These are phyloP conservation scores for Flaveria sonorensis DNA, from an alignment of 129 eudicot species.

Conservation along the genomic window DNA sequence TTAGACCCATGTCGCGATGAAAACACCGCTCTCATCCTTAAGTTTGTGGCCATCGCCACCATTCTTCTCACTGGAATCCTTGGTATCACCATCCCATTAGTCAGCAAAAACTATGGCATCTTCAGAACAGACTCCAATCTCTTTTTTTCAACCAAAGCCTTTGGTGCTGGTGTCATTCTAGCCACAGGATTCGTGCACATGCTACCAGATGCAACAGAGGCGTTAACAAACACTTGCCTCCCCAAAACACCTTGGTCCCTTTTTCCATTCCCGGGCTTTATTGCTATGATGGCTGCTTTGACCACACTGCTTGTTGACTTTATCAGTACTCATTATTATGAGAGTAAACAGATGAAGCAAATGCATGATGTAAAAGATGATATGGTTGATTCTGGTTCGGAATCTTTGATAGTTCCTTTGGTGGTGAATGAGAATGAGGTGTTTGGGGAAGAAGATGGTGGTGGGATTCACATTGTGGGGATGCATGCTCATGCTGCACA, in stretches of 20 bases:
- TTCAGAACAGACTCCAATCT: constrained; percentile 56
- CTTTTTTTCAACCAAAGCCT: constrained; percentile 71
- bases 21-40: constrained; percentile 50
- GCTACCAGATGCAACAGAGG: constrained; percentile 64
- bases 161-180: constrained; percentile 79
- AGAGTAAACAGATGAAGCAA: constrained; percentile 56
- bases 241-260: constrained; percentile 67
- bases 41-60: constrained; percentile 52
- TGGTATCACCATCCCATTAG: constrained; percentile 62
- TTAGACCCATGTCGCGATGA: constrained; percentile 49
- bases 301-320: constrained; percentile 66
- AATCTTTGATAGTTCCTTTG: constrained; percentile 37
- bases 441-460: constrained; percentile 72
- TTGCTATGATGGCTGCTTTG: constrained; percentile 74
- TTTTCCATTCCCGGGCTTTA: constrained; percentile 70
- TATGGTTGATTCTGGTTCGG: constrained; percentile 31
- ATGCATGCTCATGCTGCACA: constrained; percentile 95
- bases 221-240: constrained; percentile 57
- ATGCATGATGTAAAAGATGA: constrained; percentile 22
- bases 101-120: constrained; percentile 59
- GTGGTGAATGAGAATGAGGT: constrained; percentile 44
- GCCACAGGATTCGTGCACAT: constrained; percentile 88
- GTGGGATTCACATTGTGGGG: constrained; percentile 87
- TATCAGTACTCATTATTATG: constrained; percentile 67
- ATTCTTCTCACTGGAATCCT: constrained; percentile 57